Evolutionary conservation across 495 filamentous ascomycete genomes (phyloP).

Genomic region (Echria macrotheca): DNA sequence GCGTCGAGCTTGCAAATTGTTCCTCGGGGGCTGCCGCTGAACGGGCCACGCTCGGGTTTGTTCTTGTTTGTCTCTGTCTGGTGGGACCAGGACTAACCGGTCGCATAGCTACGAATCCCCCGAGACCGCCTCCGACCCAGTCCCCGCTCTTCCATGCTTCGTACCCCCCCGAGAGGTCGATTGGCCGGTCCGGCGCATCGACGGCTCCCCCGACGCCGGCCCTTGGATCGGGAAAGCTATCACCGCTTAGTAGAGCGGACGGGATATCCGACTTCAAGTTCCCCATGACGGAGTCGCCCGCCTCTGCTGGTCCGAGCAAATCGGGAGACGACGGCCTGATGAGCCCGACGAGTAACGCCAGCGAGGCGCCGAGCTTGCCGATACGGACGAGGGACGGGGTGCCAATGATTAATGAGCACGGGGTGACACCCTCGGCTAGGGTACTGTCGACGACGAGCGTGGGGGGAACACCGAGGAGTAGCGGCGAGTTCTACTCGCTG

Average conservation of each 20-base stretch:
- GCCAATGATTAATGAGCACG: constrained; percentile 47
- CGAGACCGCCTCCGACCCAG: constrained; percentile 29
- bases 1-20: constrained; percentile 80
- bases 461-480: constrained; percentile 70
- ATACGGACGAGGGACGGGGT: constrained; percentile 34
- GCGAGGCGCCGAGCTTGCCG: constrained; percentile 28
- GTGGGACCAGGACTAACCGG: too few species aligned
- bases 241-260: constrained; percentile 36
- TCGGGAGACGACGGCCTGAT: constrained; percentile 11
- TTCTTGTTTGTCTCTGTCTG: neutral
- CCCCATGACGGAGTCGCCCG: constrained; percentile 48
- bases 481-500: constrained; percentile 87
- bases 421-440: constrained; percentile 55
- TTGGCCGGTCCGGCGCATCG: constrained; percentile 30
- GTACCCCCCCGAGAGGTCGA: constrained; percentile 38
- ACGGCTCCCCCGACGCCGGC: constrained; percentile 37
- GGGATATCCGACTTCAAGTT: constrained; percentile 64
- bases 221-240: constrained; percentile 16
- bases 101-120: constrained; percentile 39
- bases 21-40: constrained; percentile 44
- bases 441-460: constrained; percentile 69
- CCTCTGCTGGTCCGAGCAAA: constrained; percentile 19
- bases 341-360: constrained; percentile 32
- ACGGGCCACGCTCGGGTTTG: constrained; percentile 30
- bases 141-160: constrained; percentile 46